Percentiles rank a stretch among this genome's conserved stretches.
These are phyloP conservation scores for Paecilomyces variotii DNA, from an alignment of 2,329 filamentous ascomycete genomes.

Conservation along the genomic window DNA sequence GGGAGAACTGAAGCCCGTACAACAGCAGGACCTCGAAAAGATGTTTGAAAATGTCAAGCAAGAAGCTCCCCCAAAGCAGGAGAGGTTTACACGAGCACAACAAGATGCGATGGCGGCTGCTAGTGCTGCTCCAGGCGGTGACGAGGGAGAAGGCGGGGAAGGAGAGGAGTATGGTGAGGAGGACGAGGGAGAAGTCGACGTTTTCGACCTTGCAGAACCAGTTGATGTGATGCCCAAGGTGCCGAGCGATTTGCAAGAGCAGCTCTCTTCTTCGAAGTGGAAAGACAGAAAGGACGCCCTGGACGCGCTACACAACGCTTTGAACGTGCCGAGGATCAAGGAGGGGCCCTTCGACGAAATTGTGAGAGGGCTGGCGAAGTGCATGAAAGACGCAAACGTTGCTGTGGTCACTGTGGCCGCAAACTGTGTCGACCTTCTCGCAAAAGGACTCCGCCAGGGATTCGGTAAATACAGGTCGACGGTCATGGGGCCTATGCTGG, in stretches of 20 bases:
- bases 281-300: constrained; percentile 95
- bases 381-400: constrained; percentile 98
- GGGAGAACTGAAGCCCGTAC: constrained; percentile 88
- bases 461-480: constrained; percentile 74
- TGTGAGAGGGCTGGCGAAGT: constrained; percentile 76
- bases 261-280: constrained; percentile 87
- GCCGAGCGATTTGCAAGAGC: constrained; percentile 72
- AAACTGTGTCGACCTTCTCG: constrained; percentile 82
- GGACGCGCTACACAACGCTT: constrained; percentile 65
- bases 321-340: constrained; percentile 86
- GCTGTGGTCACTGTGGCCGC: constrained; percentile 88
- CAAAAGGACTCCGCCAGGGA: constrained; percentile 69
- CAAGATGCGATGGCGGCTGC: constrained; percentile 74
- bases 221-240: constrained; percentile 79
- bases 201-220: constrained; percentile 73
- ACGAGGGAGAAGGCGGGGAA: constrained; percentile 47
- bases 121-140: constrained; percentile 52
- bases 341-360: constrained; percentile 84
- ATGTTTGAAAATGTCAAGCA: constrained; percentile 90
- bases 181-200: constrained; percentile 63
- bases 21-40: constrained; percentile 88
- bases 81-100: constrained; percentile 78
- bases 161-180: constrained; percentile 54
- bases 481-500: constrained; percentile 85
- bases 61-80: constrained; percentile 80